A percentile compares a stretch with the other conserved stretches of the same genome.
Evolutionary conservation across 164 flowering plant species (phyloP).

Genomic region (Vitis riparia): DNA sequence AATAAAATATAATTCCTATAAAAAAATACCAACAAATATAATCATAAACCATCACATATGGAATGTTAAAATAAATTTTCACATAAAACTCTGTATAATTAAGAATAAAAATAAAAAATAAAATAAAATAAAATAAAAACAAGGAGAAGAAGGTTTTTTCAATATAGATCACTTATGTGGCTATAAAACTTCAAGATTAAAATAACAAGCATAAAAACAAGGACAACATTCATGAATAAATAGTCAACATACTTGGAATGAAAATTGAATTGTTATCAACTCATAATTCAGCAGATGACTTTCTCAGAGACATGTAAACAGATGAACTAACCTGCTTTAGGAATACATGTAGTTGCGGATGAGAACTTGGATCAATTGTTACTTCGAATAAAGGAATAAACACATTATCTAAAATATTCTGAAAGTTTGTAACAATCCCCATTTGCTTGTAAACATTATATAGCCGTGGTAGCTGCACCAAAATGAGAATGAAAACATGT

Average conservation of each 20-base stretch:
- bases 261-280: not conserved
- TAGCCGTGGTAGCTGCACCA: slow-evolving; percentile 56
- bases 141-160: no score
- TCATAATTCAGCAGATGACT: not conserved
- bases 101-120: no score
- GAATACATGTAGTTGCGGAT: slow-evolving; percentile 70
- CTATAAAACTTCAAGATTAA: no score
- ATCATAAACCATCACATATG: no score
- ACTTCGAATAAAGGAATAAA: slow-evolving; percentile 67
- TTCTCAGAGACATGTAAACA: not conserved
- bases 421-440: slow-evolving; percentile 70
- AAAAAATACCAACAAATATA: no score
- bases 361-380: slow-evolving; percentile 58
- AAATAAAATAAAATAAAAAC: no score
- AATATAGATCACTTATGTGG: no score
- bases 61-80: no score
- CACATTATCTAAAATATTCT: slow-evolving; percentile 61
- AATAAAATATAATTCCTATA: no score
- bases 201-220: no score
- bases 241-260: not conserved
- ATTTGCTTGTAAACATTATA: slow-evolving; percentile 62
- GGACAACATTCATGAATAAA: not conserved
- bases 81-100: no score
- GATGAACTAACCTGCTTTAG: slow-evolving; percentile 42
- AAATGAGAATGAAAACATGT: not conserved